A percentile compares a stretch with the other conserved stretches of the same genome.
Evolutionary conservation across 1,284 basidiomycete species (phyloP).

Genomic region (Polyporus tsugae): DNA sequence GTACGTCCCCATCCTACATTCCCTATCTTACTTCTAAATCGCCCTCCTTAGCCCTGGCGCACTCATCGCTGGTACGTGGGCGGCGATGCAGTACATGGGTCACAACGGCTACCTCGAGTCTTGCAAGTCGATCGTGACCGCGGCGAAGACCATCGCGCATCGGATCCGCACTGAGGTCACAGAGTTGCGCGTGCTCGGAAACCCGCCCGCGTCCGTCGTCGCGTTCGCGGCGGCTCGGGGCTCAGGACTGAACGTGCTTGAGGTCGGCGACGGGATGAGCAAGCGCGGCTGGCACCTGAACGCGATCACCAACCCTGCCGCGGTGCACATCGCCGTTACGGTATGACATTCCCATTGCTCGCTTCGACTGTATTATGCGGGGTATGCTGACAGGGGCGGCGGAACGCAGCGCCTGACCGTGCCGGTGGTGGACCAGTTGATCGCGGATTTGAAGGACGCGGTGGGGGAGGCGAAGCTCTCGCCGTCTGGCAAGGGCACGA

Average conservation of each 20-base stretch:
- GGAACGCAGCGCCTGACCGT: slow-evolving; percentile 78
- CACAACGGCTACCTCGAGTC: slow-evolving; percentile 92
- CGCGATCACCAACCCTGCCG: slow-evolving; percentile 81
- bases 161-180: slow-evolving; percentile 75
- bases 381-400: neutral
- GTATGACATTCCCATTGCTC: slow-evolving; percentile 53
- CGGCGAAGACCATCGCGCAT: slow-evolving; percentile 72
- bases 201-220: slow-evolving; percentile 90
- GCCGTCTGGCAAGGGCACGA: slow-evolving; percentile 74
- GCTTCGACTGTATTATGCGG: neutral
- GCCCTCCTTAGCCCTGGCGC: slow-evolving; percentile 77
- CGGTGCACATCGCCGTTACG: slow-evolving; percentile 94
- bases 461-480: slow-evolving; percentile 68
- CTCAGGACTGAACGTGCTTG: slow-evolving; percentile 73
- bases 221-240: slow-evolving; percentile 79
- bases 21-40: slow-evolving; percentile 17
- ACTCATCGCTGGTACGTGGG: slow-evolving; percentile 95
- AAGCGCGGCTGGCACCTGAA: slow-evolving; percentile 93
- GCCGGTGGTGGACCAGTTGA: slow-evolving; percentile 77
- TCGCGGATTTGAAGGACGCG: slow-evolving; percentile 83
- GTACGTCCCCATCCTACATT: slow-evolving; percentile 51
- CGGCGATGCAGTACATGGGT: slow-evolving; percentile 94
- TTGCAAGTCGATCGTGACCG: slow-evolving; percentile 84
- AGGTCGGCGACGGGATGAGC: slow-evolving; percentile 91
- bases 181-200: slow-evolving; percentile 87